Evolutionary conservation across 805 yeast genomes (phyloP).

Genomic region (Kluyveromyces nonfermentans): DNA sequence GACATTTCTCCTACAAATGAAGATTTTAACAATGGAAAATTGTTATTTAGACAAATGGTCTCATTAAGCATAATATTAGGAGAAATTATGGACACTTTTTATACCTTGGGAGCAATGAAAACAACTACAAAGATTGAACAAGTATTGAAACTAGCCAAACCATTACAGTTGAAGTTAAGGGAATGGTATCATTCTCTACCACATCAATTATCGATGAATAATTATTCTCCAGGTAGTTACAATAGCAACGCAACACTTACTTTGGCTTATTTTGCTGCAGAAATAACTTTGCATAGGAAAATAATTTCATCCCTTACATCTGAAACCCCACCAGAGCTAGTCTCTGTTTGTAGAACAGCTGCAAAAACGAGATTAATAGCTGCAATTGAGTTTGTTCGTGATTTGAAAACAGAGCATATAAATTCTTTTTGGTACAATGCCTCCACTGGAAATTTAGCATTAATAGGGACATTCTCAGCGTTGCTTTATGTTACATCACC

Average conservation of each 20-base stretch:
- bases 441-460: constrained; percentile 65
- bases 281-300: constrained; percentile 73
- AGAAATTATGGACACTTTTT: constrained; percentile 63
- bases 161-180: constrained; percentile 59
- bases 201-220: constrained; percentile 49
- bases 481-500: constrained; percentile 61
- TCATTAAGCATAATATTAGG: constrained; percentile 58
- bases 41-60: constrained; percentile 58
- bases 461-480: constrained; percentile 84
- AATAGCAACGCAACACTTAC: constrained; percentile 74
- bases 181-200: constrained; percentile 75
- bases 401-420: constrained; percentile 70
- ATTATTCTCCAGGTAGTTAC: constrained; percentile 49
- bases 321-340: constrained; percentile 43
- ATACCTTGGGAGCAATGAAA: constrained; percentile 57
- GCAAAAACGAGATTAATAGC: constrained; percentile 77
- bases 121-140: constrained; percentile 51
- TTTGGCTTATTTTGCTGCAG: constrained; percentile 81
- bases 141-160: constrained; percentile 70
- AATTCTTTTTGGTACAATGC: constrained; percentile 88
- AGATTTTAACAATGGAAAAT: constrained; percentile 63
- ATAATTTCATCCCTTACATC: constrained; percentile 46
- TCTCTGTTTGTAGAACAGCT: constrained; percentile 69
- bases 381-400: constrained; percentile 68
- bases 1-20: constrained; percentile 30